Base-by-base conservation (phyloP, 2,329 filamentous ascomycete species). In the Trichoderma semiorbis region DNA sequence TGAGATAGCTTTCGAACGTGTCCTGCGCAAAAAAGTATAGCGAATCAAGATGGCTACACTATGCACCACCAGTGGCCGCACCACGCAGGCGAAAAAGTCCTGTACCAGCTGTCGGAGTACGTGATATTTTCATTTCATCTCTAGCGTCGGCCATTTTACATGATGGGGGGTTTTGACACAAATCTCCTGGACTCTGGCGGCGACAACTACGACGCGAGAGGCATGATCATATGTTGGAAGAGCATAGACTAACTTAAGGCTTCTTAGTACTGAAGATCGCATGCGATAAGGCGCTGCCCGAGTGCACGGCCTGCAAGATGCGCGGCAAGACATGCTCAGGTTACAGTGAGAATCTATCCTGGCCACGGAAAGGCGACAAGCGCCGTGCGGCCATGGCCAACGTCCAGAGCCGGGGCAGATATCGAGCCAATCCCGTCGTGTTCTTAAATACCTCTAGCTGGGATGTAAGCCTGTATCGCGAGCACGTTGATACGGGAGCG, bases 401-500 rank as follows among this genome's bases (percentile, higher is more conserved):
- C 36, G 67, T 70, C 36, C 61, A 39, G 28, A 61, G 36, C 47
- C 58, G 50, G 60, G 28, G 57, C 57, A 11, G n/a, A 36, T 65
- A 65, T 32, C 58, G n/a, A 32, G 53, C 58, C 1, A 58, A 62
- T 26, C 50, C 67, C 6, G 57, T 55, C n/a, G 26, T 43, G 8
- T 72, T 72, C 14, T 53, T 72, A 5, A 72, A 72, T 12, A 70
- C 71, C 1, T 60, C 71, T 4, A 55, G 47, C 8, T 70, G 68
- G 71, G 71, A 72, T 43, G 60, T 63, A 30, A 70, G 70, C 58
- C 32, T 72, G 65, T 62, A 72, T 57, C 65, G 70, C 55, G 70
- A 70, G 34, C 67, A 66, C 8, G 36, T 47, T 24, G 50, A 70
- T 24, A 62, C 70, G 10, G 70, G 70, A 21, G 39, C 58, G 14